A percentile compares a stretch with the other conserved stretches of the same genome.
These are phyloP conservation scores for Nakazawaea siamensis DNA, from an alignment of 805 yeast genomes.

Conservation along the genomic window DNA sequence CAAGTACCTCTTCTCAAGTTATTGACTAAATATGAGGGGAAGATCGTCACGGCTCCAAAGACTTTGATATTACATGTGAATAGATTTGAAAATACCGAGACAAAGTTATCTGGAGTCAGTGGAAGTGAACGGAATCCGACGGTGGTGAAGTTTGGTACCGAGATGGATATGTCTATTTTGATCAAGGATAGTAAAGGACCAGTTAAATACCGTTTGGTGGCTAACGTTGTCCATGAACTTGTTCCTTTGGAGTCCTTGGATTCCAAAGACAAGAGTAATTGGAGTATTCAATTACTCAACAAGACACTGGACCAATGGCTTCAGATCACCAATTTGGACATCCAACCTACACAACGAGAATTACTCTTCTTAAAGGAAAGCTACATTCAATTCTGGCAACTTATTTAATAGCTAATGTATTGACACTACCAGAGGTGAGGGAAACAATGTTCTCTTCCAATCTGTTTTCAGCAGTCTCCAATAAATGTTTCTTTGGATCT, in stretches of 20 bases:
- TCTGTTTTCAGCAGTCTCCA: conserved; percentile 77
- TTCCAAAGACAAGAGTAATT: conserved; percentile 18
- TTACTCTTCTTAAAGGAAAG: conserved; percentile 54
- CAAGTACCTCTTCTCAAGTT: conserved; percentile 39
- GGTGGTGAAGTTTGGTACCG: conserved; percentile 49
- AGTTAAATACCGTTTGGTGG: conserved; percentile 32
- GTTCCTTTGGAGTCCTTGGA: conserved; percentile 12
- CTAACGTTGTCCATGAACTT: conserved; percentile 38
- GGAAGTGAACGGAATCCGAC: conserved; percentile 47
- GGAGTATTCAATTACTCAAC: conserved; percentile 43
- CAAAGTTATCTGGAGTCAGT: conserved; percentile 16
- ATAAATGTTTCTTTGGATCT: conserved; percentile 96
- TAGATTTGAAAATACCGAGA: conserved; percentile 33
- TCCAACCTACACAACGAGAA: conserved; percentile 42
- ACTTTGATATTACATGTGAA: conserved; percentile 49
- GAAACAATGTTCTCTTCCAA: conserved; percentile 89
- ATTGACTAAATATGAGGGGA: conserved; percentile 29
- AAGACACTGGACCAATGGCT: conserved; percentile 41
- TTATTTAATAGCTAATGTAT: conserved; percentile 80
- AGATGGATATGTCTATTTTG: conserved; percentile 28
- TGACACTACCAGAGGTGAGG: conserved; percentile 81
- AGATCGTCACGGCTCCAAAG: conserved; percentile 37
- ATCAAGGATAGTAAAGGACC: conserved; percentile 15
- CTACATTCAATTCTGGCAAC: conserved; percentile 62
- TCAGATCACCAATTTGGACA: conserved; percentile 44